Evolutionary conservation across 352 stramenopile genomes (phyloP), one percentile per base, ranked within the genome.

Genomic region (Pythium apleroticum): DNA sequence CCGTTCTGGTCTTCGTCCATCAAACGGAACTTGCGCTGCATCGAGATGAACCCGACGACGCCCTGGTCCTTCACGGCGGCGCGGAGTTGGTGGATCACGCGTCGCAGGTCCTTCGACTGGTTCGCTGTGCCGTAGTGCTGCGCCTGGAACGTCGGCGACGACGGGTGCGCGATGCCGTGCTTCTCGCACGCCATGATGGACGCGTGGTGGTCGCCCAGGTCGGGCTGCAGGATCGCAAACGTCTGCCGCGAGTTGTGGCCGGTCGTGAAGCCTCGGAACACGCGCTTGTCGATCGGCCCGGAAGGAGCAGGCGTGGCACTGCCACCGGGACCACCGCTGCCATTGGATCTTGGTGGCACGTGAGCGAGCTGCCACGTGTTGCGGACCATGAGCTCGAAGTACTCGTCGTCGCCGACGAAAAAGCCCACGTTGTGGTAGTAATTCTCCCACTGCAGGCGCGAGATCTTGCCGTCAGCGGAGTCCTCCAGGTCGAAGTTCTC

Each of bases 381-480:
- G 61, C 88, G 84, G 35, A 97, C 72, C 65, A 97, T 86, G 28
- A 95, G 75, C 64, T 96, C 86, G 59, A 97, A 97, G 56, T 97
- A 92, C 37, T 97, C 87, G 71, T 97, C 91, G 75, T 93, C 80
- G 8, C 74, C 69, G 50, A 97, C 85, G 48, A 88, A 88, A 43
- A 91, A 92, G 58, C 83, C 90, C 5, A 98, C 76, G 60, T 96
- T 96, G 48, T 91, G 76, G 77, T 97, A 98, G 70, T 97, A 98
- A 20, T 89, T 68, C 59, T 85, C 72, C 80, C 80, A 91, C 52
- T 91, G 80, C 15, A 58, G 31, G 17, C 68, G 73, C 11, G 72
- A 66, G 49, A 91, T 78, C 55, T 75, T 77, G 25, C 68, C 72
- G 30, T 72, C 48, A 0, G 25, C 28, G 5, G 50, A 63, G 37